A percentile compares a stretch with the other conserved stretches of the same genome.
Evolutionary conservation across 208 protist species (phyloP).

Genomic region (Blastocrithidia nonstop): DNA sequence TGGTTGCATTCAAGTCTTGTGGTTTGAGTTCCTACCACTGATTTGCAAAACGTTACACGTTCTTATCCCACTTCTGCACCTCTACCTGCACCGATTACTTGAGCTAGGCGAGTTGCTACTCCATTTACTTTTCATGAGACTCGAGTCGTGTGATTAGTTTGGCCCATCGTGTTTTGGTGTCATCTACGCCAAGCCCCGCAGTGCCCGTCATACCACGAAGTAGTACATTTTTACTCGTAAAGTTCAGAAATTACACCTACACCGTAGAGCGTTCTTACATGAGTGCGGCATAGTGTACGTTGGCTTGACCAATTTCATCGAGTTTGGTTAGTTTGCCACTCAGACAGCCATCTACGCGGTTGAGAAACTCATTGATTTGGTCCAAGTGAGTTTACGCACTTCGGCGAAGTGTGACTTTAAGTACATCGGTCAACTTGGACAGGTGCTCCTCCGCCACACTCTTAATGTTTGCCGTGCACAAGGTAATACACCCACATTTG

Average conservation of each 20-base stretch:
- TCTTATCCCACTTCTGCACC: constrained; percentile 63
- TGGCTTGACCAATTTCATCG: constrained; percentile 88
- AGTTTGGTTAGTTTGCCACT: constrained; percentile 81
- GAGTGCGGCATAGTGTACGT: constrained; percentile 58
- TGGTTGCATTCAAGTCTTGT: constrained; percentile 65
- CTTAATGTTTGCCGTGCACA: constrained; percentile 89
- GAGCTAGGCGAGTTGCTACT: constrained; percentile 76
- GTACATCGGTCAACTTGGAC: constrained; percentile 71
- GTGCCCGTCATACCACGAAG: constrained; percentile 76
- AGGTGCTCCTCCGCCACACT: constrained; percentile 88
- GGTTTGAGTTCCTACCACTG: constrained; percentile 91
- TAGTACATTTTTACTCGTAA: constrained; percentile 87
- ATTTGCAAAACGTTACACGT: constrained; percentile 82
- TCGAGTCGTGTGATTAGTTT: constrained; percentile 78
- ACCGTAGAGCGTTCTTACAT: constrained; percentile 72
- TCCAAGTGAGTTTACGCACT: constrained; percentile 68
- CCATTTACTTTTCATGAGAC: constrained; percentile 85
- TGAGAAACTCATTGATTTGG: constrained; percentile 77
- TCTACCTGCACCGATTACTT: constrained; percentile 37
- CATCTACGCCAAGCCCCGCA: constrained; percentile 29
- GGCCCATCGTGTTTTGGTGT: constrained; percentile 62
- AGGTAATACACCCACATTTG: constrained; percentile 85
- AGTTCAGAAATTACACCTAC: constrained; percentile 81
- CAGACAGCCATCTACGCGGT: constrained; percentile 47
- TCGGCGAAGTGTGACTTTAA: constrained; percentile 73